Evolutionary conservation across 78 protist species (phyloP), one percentile per base, ranked within the genome.

Genomic region (Speleostelium caveatum): DNA sequence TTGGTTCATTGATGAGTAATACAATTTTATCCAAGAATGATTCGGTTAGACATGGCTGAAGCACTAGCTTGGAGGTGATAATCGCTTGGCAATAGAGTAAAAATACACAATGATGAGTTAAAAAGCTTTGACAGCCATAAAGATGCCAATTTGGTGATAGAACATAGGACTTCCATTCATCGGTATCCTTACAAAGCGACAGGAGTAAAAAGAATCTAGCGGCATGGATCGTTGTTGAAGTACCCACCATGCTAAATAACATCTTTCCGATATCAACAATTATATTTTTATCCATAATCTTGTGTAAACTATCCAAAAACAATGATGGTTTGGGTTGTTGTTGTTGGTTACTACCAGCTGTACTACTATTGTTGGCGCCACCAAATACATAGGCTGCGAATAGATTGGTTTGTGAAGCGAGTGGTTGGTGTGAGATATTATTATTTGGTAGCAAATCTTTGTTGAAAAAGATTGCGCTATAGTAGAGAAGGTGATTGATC

Each of bases 21-120:
- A 83, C 79, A 6, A 83, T 69, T 41, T 83, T 83, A 63, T 83
- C 91, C 26, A 83, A 22, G 21, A 83, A 67, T 0, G 91, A 38
- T 21, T 67, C 77, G 12, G 68, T 69, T 0, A 67, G 21, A 17
- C n/a, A n/a, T n/a, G n/a, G n/a, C n/a, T n/a, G n/a, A n/a, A n/a
- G n/a, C n/a, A n/a, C n/a, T 49, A 2, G 2, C 16, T 6, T 3
- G 26, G 7, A 2, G 61, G 32, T 24, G 41, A 83, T 73, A 6
- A 69, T 22, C 8, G 72, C 61, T 60, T 83, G 91, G 24, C 91
- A 83, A 59, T 65, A 83, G 33, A 56, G 33, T 39, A 83, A 39
- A 39, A 69, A 83, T 38, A 83, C 69, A 33, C 22, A 28, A 60
- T 83, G 91, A 45, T 83, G 91, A n/a, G 91, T 83, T 3, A 83